Evolutionary conservation across 2,329 filamentous ascomycete genomes (phyloP).

Genomic region (Penicillium sp.): DNA sequence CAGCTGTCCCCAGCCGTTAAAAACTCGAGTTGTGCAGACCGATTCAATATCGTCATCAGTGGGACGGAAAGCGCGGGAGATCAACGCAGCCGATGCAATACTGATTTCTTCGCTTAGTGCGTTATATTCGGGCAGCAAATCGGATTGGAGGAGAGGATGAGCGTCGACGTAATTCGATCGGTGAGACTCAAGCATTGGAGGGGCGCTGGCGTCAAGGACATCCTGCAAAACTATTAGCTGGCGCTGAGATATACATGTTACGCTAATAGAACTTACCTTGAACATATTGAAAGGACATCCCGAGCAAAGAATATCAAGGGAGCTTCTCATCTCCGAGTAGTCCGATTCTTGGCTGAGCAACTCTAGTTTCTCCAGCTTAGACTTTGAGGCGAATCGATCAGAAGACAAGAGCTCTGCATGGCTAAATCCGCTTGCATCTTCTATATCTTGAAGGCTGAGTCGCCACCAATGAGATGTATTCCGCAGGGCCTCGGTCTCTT

Average conservation of each 20-base stretch:
- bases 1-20: slow-evolving; percentile 22
- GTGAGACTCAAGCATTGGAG: slow-evolving; percentile 56
- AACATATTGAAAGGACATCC: slow-evolving; percentile 26
- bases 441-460: slow-evolving; percentile 63
- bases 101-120: slow-evolving; percentile 37
- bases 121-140: slow-evolving; percentile 48
- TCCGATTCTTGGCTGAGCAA: slow-evolving; percentile 29
- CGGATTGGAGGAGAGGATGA: slow-evolving; percentile 55
- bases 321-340: slow-evolving; percentile 37
- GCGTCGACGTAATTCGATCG: slow-evolving; percentile 57
- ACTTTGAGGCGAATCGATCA: slow-evolving; percentile 7
- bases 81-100: slow-evolving; percentile 31
- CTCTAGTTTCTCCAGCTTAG: slow-evolving; percentile 28
- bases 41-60: slow-evolving; percentile 23
- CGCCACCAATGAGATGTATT: slow-evolving; percentile 69
- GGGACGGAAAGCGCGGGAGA: slow-evolving; percentile 27
- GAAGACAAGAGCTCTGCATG: slow-evolving; percentile 24
- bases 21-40: slow-evolving; percentile 31
- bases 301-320: slow-evolving; percentile 36
- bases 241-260: neutral
- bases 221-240: slow-evolving; percentile 41
- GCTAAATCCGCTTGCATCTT: slow-evolving; percentile 44
- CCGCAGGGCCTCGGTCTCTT: slow-evolving; percentile 63
- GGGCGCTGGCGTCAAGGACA: slow-evolving; percentile 63
- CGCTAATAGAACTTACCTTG: slow-evolving; percentile 25